phyloP scores from a whole-genome alignment of 2,329 filamentous ascomycete species.

The Penicillium decumbens region DNA sequence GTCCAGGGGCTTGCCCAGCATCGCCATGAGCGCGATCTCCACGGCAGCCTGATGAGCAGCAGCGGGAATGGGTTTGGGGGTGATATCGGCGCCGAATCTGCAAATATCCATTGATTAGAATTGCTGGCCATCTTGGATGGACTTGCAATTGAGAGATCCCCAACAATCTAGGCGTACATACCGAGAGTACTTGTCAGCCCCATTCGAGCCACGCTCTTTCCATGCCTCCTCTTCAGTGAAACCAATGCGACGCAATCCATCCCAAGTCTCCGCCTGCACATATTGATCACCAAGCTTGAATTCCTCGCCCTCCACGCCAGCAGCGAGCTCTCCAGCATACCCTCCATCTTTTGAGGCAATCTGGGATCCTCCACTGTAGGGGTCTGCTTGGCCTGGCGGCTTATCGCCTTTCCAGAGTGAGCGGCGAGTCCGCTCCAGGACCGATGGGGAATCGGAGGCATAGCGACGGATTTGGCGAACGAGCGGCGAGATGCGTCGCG shows the following conservation, averaged over 20 bases:
- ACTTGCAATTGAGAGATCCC: not conserved
- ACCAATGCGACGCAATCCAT: conserved; percentile 54
- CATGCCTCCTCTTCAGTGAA: conserved; percentile 38
- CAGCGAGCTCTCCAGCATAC: conserved; percentile 18
- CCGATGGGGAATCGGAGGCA: conserved; percentile 32
- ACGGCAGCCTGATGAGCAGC: conserved; percentile 54
- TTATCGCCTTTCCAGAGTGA: conserved; percentile 50
- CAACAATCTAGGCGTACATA: conserved; percentile 26
- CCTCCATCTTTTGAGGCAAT: conserved; percentile 21
- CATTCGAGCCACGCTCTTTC: conserved; percentile 34
- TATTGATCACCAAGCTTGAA: conserved; percentile 11
- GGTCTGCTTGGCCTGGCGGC: conserved; percentile 47
- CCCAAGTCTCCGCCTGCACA: conserved; percentile 35
- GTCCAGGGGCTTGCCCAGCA: conserved; percentile 38
- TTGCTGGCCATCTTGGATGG: not conserved
- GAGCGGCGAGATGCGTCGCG: conserved; percentile 26
- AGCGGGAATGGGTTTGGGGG: conserved; percentile 1
- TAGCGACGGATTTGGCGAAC: conserved; percentile 35
- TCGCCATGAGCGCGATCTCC: conserved; percentile 51
- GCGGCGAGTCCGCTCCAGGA: conserved; percentile 46
- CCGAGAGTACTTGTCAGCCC: conserved; percentile 41
- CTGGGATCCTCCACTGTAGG: conserved; percentile 41
- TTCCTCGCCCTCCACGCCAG: conserved; percentile 14
- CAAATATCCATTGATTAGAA: conserved; percentile 6
- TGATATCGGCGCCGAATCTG: conserved; percentile 15